phyloP scores from a whole-genome alignment of 495 filamentous ascomycete genomes.

The Aspergillus bridgeri region DNA sequence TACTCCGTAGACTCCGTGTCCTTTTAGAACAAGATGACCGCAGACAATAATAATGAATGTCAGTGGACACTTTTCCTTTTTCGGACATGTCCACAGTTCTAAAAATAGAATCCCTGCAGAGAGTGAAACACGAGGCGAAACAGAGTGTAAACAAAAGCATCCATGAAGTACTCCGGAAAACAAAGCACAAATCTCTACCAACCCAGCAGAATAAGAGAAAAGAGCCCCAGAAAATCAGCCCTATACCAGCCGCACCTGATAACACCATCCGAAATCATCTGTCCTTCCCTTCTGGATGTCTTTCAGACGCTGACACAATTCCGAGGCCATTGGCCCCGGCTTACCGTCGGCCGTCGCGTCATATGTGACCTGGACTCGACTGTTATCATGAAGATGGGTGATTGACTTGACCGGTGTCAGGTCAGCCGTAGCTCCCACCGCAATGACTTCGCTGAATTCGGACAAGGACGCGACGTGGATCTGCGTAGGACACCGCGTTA shows the following conservation, averaged over 20 bases:
- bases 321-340: not conserved
- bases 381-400: conserved; percentile 28
- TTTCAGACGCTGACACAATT: not conserved
- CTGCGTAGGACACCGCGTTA: not conserved
- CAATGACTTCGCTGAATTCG: conserved; percentile 71
- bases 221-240: too few species aligned
- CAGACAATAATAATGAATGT: too few species aligned
- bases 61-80: too few species aligned
- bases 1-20: too few species aligned
- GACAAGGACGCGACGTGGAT: conserved; percentile 62
- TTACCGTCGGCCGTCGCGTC: not conserved
- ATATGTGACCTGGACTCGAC: not conserved
- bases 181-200: too few species aligned
- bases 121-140: too few species aligned
- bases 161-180: too few species aligned
- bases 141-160: too few species aligned
- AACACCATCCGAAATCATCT: conserved; percentile 1
- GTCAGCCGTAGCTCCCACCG: conserved; percentile 78
- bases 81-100: too few species aligned
- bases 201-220: too few species aligned
- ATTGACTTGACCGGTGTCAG: conserved; percentile 81
- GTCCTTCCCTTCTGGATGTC: not conserved
- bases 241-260: not conserved
- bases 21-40: too few species aligned
- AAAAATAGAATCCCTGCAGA: too few species aligned